Conservation (phyloP, 805 yeast genomes). For the Phaffomyces thermotolerans region DNA sequence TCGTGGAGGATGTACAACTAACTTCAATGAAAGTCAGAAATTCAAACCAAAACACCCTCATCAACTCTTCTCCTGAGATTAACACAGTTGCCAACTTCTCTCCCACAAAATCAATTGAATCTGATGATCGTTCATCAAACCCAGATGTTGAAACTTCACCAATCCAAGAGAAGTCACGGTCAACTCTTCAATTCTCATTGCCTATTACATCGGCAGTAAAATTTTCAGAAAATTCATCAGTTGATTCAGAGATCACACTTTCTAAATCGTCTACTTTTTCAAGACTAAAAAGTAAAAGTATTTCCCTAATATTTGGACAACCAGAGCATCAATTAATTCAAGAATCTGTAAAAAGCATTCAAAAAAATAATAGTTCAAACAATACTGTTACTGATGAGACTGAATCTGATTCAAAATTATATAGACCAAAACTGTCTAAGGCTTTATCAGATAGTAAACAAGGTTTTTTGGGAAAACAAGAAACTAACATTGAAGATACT, state of each 20-base stretch:
- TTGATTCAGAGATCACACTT: not conserved
- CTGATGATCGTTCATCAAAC: not conserved
- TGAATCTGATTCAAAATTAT: not conserved
- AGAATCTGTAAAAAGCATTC: not conserved
- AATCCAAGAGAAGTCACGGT: not conserved
- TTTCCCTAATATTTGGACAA: conserved; percentile 16
- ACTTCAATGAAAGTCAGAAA: not conserved
- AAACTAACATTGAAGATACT: not conserved
- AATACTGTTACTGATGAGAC: not conserved
- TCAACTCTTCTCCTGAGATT: conserved; percentile 10
- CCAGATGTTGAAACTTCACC: not conserved
- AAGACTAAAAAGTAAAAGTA: conserved; percentile 11
- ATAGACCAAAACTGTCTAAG: conserved; percentile 11
- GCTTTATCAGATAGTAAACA: conserved; percentile 14
- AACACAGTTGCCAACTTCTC: conserved; percentile 15
- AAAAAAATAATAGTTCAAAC: not conserved
- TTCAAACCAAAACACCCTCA: not conserved
- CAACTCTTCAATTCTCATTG: conserved; percentile 3
- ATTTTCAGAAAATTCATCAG: conserved; percentile 2
- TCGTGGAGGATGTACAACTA: not conserved
- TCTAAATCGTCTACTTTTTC: conserved; percentile 8
- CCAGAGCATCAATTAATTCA: not conserved
- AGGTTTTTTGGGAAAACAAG: not conserved
- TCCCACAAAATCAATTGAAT: conserved; percentile 16
- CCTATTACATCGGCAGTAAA: conserved; percentile 1